Conservation (phyloP, 78 protist genomes). For the Mantamonas sphyraenae region DNA sequence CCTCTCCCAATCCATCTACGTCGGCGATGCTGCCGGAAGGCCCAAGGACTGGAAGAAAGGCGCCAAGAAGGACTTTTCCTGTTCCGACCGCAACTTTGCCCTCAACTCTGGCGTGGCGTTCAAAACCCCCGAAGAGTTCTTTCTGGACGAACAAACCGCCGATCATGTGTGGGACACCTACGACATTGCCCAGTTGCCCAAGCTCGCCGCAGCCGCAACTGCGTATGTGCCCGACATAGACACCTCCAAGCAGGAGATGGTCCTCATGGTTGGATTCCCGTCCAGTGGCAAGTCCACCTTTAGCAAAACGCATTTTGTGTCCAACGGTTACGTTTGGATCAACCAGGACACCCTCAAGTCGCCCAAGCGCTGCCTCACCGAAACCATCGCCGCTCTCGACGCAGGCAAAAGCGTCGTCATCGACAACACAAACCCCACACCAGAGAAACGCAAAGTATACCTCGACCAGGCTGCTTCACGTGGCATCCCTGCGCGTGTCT, state of each 20-base stretch:
- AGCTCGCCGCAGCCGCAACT: background rate
- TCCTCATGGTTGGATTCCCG: constrained; percentile 56
- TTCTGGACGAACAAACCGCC: constrained; percentile 23
- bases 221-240: background rate
- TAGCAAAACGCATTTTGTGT: constrained; percentile 15
- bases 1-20: constrained; percentile 4
- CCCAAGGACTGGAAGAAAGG: constrained; percentile 9
- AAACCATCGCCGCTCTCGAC: constrained; percentile 22
- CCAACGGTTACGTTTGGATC: constrained; percentile 35
- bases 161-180: too few species aligned
- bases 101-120: constrained; percentile 40
- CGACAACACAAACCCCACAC: constrained; percentile 56
- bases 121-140: constrained; percentile 63
- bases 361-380: constrained; percentile 20
- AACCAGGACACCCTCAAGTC: constrained; percentile 62
- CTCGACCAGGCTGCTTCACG: constrained; percentile 17
- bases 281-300: constrained; percentile 66
- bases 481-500: constrained; percentile 22
- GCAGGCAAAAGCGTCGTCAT: constrained; percentile 37
- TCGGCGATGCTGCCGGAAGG: constrained; percentile 67
- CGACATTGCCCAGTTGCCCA: too few species aligned
- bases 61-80: constrained; percentile 44
- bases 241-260: constrained; percentile 60
- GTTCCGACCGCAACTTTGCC: constrained; percentile 62
- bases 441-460: constrained; percentile 9